phyloP scores from a whole-genome alignment of 2,329 filamentous ascomycete species.

The Chaetomiaceae sp. region DNA sequence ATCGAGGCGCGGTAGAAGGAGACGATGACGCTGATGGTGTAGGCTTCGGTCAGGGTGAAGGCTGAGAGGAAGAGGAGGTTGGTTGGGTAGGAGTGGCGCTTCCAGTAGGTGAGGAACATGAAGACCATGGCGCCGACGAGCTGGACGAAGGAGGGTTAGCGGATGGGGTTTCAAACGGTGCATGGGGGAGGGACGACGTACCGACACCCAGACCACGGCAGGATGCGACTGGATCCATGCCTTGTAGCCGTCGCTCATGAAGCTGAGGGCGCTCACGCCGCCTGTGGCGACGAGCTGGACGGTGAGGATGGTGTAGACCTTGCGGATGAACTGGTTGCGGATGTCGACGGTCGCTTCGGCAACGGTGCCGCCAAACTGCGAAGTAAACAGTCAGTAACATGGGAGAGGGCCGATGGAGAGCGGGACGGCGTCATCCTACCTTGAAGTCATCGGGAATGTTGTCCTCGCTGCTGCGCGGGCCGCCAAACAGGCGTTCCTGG shows the following conservation, averaged over 20 bases:
- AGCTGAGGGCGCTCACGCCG: slow-evolving; percentile 74
- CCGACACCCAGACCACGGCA: slow-evolving; percentile 80
- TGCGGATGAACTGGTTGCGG: slow-evolving; percentile 92
- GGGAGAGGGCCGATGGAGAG: neutral
- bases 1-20: slow-evolving; percentile 82
- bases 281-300: slow-evolving; percentile 85
- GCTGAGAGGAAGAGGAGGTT: slow-evolving; percentile 88
- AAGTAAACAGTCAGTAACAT: neutral
- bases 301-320: slow-evolving; percentile 98
- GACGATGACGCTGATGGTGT: slow-evolving; percentile 86
- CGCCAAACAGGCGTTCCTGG: slow-evolving; percentile 55
- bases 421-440: slow-evolving; percentile 44
- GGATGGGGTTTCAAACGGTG: neutral
- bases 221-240: slow-evolving; percentile 80
- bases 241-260: slow-evolving; percentile 76
- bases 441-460: slow-evolving; percentile 98
- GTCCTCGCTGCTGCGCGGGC: slow-evolving; percentile 75
- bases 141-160: slow-evolving; percentile 30
- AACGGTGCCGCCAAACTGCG: slow-evolving; percentile 82
- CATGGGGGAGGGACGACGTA: slow-evolving; percentile 36
- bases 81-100: slow-evolving; percentile 89
- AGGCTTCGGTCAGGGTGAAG: slow-evolving; percentile 90
- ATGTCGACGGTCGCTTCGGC: slow-evolving; percentile 93
- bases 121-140: slow-evolving; percentile 79
- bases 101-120: slow-evolving; percentile 89